These are phyloP conservation scores for Toxicodendron radicans DNA, from an alignment of 345 rosid genomes.

Conservation along the genomic window DNA sequence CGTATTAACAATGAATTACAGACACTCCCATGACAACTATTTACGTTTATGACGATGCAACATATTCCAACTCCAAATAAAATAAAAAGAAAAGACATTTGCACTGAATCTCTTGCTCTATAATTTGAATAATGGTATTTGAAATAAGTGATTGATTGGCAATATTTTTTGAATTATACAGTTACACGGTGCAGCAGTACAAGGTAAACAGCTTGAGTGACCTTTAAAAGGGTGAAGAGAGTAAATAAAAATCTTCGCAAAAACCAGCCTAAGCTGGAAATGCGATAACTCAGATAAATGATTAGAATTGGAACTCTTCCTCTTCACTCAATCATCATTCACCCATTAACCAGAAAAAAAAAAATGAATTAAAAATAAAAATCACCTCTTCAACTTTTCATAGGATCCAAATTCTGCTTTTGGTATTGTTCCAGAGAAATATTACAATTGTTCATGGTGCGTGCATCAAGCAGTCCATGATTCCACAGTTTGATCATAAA, in stretches of 20 bases:
- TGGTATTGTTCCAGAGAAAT: constrained; percentile 46
- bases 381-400: constrained; percentile 27
- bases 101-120: neutral
- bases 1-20: too few relatives aligned
- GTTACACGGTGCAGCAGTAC: neutral
- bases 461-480: constrained; percentile 70
- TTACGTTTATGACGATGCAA: neutral
- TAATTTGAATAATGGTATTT: neutral
- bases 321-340: neutral
- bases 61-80: neutral
- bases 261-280: neutral
- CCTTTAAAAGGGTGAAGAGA: neutral
- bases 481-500: constrained; percentile 81
- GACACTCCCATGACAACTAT: too few relatives aligned
- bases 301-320: neutral
- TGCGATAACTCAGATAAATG: neutral
- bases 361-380: neutral
- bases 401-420: constrained; percentile 33
- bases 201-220: neutral
- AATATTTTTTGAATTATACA: neutral
- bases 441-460: constrained; percentile 70
- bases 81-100: neutral
- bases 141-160: too few relatives aligned
- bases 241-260: neutral
- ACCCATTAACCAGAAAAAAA: neutral